Evolutionary conservation across 2,329 filamentous ascomycete genomes (phyloP).

Genomic region (Penicillium sumatraense): DNA sequence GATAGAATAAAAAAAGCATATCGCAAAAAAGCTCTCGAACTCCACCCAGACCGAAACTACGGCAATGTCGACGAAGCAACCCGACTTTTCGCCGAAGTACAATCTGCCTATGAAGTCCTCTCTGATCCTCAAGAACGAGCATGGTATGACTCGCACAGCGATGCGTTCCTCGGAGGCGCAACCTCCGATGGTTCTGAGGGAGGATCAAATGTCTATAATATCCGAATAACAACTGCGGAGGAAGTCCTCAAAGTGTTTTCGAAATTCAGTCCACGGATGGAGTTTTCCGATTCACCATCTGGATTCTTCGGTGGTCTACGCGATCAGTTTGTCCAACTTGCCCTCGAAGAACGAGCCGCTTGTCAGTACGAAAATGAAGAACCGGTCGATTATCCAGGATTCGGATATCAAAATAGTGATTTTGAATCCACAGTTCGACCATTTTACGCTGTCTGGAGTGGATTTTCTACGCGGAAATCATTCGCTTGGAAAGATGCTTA

Average conservation of each 20-base stretch:
- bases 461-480: slow-evolving; percentile 81
- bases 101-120: slow-evolving; percentile 92
- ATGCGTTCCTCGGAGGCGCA: slow-evolving; percentile 69
- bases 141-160: slow-evolving; percentile 96
- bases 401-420: slow-evolving; percentile 74
- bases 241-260: slow-evolving; percentile 79
- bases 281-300: slow-evolving; percentile 76
- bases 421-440: slow-evolving; percentile 77
- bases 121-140: slow-evolving; percentile 93
- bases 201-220: slow-evolving; percentile 67
- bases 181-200: slow-evolving; percentile 57
- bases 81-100: slow-evolving; percentile 84
- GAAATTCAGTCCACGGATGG: slow-evolving; percentile 76
- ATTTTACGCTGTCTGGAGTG: slow-evolving; percentile 82
- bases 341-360: slow-evolving; percentile 77
- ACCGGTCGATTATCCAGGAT: slow-evolving; percentile 73
- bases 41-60: slow-evolving; percentile 94
- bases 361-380: slow-evolving; percentile 69
- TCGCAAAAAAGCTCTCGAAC: slow-evolving; percentile 83
- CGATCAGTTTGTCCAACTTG: slow-evolving; percentile 78
- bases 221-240: slow-evolving; percentile 76
- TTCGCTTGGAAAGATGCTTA: slow-evolving; percentile 92
- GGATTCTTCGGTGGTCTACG: slow-evolving; percentile 85
- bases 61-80: slow-evolving; percentile 84
- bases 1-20: slow-evolving; percentile 90